Evolutionary conservation across 2,329 filamentous ascomycete genomes (phyloP).

Genomic region (Fusarium proliferatum): DNA sequence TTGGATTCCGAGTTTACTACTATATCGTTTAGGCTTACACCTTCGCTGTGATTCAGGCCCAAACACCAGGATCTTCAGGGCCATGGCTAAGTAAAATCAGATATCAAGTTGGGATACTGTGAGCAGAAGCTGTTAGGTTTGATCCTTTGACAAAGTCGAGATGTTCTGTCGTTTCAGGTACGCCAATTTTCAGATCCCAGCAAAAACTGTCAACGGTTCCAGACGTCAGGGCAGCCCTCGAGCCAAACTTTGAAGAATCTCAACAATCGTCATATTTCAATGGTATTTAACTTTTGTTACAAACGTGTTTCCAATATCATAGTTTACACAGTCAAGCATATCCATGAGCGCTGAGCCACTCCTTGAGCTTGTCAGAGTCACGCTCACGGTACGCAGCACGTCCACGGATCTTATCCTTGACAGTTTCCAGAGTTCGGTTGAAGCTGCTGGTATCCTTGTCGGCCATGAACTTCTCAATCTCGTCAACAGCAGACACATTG

Average conservation of each 20-base stretch:
- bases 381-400: conserved; percentile 85
- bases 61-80: fast-evolving
- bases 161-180: neutral
- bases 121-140: neutral
- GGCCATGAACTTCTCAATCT: conserved; percentile 87
- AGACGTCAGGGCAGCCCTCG: neutral
- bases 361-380: conserved; percentile 77
- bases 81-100: neutral
- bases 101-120: too few relatives aligned
- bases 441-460: conserved; percentile 88
- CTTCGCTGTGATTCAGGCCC: neutral
- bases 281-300: conserved; percentile 20
- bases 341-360: conserved; percentile 76
- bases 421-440: conserved; percentile 85
- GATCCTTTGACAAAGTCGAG: fast-evolving
- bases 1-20: fast-evolving
- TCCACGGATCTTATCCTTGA: conserved; percentile 85
- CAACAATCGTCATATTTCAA: neutral
- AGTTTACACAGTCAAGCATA: conserved; percentile 54
- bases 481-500: conserved; percentile 73
- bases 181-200: neutral
- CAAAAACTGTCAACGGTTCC: neutral
- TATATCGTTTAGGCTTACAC: neutral
- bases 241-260: neutral
- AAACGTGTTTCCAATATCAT: conserved; percentile 23